A percentile compares a stretch with the other conserved stretches of the same genome.
phyloP scores from a whole-genome alignment of 2,329 filamentous ascomycete species.

The Albifimbria verrucaria region DNA sequence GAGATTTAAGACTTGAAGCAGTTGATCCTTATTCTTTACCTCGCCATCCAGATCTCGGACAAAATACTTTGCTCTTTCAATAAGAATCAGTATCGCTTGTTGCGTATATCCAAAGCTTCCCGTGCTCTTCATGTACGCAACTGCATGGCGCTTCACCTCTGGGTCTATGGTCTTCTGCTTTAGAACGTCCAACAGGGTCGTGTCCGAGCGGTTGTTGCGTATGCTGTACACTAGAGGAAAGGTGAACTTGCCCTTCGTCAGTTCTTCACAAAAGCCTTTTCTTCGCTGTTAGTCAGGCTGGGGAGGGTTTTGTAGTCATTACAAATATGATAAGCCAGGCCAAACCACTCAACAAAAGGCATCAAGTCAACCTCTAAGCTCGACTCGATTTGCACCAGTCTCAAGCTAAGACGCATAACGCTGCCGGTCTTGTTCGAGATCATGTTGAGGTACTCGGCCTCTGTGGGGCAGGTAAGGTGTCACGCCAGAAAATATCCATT shows the following conservation, averaged over 20 bases:
- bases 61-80: background rate
- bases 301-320: slow-evolving; percentile 85
- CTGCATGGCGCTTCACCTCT: slow-evolving; percentile 80
- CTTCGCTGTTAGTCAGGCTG: slow-evolving; percentile 63
- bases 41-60: background rate
- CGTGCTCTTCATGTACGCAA: slow-evolving; percentile 63
- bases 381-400: slow-evolving; percentile 76
- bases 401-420: slow-evolving; percentile 72
- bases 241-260: slow-evolving; percentile 90
- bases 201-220: slow-evolving; percentile 62
- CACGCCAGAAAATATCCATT: slow-evolving; percentile 83
- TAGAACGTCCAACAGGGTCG: slow-evolving; percentile 79
- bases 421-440: slow-evolving; percentile 81
- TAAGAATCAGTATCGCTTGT: background rate
- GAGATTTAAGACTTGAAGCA: background rate
- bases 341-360: slow-evolving; percentile 78
- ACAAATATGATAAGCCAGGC: slow-evolving; percentile 77
- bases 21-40: background rate
- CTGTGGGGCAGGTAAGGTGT: slow-evolving; percentile 74
- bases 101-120: background rate
- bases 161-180: slow-evolving; percentile 77
- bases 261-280: slow-evolving; percentile 88
- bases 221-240: slow-evolving; percentile 90
- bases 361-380: slow-evolving; percentile 34
- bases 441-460: slow-evolving; percentile 83